A percentile compares a stretch with the other conserved stretches of the same genome.
These are phyloP conservation scores for Triticum turgidum DNA, from an alignment of 176 grass and related monocot species.

Conservation along the genomic window DNA sequence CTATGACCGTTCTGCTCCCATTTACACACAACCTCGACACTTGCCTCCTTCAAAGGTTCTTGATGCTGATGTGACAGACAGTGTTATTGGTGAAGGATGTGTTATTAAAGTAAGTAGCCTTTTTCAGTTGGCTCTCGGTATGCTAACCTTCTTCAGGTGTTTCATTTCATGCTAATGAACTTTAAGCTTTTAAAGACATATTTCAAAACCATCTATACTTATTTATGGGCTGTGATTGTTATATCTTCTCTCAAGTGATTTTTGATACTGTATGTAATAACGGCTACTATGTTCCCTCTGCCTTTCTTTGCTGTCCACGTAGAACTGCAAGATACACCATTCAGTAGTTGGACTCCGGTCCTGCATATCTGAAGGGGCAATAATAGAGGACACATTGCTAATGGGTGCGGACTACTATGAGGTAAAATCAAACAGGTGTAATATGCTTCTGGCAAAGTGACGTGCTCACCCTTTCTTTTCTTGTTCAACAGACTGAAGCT, in stretches of 20 bases:
- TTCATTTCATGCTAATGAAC: not conserved
- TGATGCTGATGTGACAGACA: conserved; percentile 89
- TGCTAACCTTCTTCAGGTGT: conserved; percentile 14
- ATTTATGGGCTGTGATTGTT: not conserved
- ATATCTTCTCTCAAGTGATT: conserved; percentile 24
- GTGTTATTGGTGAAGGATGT: conserved; percentile 96
- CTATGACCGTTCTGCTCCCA: conserved; percentile 95
- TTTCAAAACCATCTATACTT: not conserved
- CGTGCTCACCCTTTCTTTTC: conserved; percentile 11
- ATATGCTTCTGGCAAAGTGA: conserved; percentile 27
- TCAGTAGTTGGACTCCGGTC: conserved; percentile 92
- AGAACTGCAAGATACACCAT: conserved; percentile 99
- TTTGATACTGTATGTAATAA: conserved; percentile 16
- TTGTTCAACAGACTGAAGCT: conserved; percentile 59
- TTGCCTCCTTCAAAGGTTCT: conserved; percentile 97
- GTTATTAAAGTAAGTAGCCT: conserved; percentile 82
- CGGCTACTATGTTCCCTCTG: not conserved
- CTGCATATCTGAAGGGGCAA: conserved; percentile 94
- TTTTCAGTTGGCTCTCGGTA: conserved; percentile 5
- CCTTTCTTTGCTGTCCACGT: not conserved
- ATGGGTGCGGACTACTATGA: conserved; percentile 99
- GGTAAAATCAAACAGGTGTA: conserved; percentile 44
- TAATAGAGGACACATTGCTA: conserved; percentile 86
- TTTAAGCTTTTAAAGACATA: not conserved
- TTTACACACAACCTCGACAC: conserved; percentile 94